phyloP scores from a whole-genome alignment of 192 early-diverging fungal species.

The Coemansia asiatica region DNA sequence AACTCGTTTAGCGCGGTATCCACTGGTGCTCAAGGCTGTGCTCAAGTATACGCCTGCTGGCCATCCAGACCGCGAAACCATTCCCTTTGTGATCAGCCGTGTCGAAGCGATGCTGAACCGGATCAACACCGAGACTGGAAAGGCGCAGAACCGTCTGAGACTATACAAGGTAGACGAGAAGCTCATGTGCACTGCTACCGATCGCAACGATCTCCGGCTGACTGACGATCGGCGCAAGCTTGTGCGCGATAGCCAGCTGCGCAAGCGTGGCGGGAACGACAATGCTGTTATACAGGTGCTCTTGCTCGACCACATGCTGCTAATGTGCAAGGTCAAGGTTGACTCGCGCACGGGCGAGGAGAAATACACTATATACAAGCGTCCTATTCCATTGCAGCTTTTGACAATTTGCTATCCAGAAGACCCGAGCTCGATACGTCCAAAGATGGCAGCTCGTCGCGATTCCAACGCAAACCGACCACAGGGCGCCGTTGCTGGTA shows the following conservation, averaged over 20 bases:
- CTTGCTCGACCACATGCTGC: slow-evolving; percentile 85
- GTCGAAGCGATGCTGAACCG: slow-evolving; percentile 72
- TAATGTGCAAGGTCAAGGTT: slow-evolving; percentile 70
- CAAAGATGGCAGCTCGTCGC: slow-evolving; percentile 48
- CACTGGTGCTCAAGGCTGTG: slow-evolving; percentile 76
- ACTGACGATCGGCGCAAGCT: slow-evolving; percentile 67
- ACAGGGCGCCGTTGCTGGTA: neutral
- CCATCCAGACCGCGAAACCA: slow-evolving; percentile 72
- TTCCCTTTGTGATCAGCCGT: slow-evolving; percentile 72
- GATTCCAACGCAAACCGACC: slow-evolving; percentile 24
- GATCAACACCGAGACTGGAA: slow-evolving; percentile 86
- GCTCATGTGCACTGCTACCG: slow-evolving; percentile 59
- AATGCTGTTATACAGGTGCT: slow-evolving; percentile 73
- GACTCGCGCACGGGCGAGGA: slow-evolving; percentile 61
- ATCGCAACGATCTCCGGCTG: slow-evolving; percentile 71
- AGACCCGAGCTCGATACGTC: slow-evolving; percentile 43
- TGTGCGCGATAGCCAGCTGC: slow-evolving; percentile 79
- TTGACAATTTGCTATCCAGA: slow-evolving; percentile 66
- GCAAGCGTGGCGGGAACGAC: slow-evolving; percentile 63
- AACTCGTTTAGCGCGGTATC: slow-evolving; percentile 84
- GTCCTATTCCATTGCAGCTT: slow-evolving; percentile 82
- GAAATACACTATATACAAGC: slow-evolving; percentile 55
- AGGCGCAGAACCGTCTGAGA: slow-evolving; percentile 83
- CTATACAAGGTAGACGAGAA: slow-evolving; percentile 71
- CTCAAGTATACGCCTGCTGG: slow-evolving; percentile 80